These are phyloP conservation scores for Loxodes magnus DNA, from an alignment of 73 alveolate species.

Conservation along the genomic window DNA sequence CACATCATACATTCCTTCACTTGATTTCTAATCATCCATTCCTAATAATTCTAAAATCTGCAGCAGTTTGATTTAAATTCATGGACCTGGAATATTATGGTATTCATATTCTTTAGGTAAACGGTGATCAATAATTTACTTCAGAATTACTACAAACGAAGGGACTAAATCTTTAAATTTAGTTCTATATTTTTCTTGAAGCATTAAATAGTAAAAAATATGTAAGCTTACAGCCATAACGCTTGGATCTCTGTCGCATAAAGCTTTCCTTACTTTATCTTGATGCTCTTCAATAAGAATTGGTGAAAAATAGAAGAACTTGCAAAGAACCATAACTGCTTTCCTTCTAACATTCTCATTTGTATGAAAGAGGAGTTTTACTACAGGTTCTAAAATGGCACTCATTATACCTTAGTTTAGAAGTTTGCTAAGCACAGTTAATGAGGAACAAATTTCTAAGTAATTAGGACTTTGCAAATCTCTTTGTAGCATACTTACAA, in stretches of 20 bases:
- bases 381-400: slow-evolving; percentile 77
- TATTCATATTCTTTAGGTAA: slow-evolving; percentile 95
- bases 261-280: slow-evolving; percentile 43
- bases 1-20: slow-evolving; percentile 92
- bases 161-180: slow-evolving; percentile 81
- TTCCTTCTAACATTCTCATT: slow-evolving; percentile 92
- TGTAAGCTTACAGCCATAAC: slow-evolving; percentile 79
- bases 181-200: slow-evolving; percentile 41
- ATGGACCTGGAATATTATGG: slow-evolving; percentile 97
- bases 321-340: slow-evolving; percentile 7
- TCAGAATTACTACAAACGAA: slow-evolving; percentile 75
- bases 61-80: slow-evolving; percentile 80
- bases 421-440: slow-evolving; percentile 67
- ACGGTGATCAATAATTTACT: slow-evolving; percentile 55
- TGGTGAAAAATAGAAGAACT: neutral
- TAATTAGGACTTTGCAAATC: slow-evolving; percentile 81
- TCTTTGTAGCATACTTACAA: slow-evolving; percentile 89
- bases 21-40: slow-evolving; percentile 74
- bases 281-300: slow-evolving; percentile 3
- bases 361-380: slow-evolving; percentile 70
- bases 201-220: slow-evolving; percentile 30
- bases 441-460: slow-evolving; percentile 83
- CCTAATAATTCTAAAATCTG: slow-evolving; percentile 81
- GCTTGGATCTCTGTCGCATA: slow-evolving; percentile 78
- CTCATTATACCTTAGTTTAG: slow-evolving; percentile 71